Evolutionary conservation across 306 rosid species (phyloP), one percentile per base, ranked within the genome.

Genomic region (Begonia masoniana): DNA sequence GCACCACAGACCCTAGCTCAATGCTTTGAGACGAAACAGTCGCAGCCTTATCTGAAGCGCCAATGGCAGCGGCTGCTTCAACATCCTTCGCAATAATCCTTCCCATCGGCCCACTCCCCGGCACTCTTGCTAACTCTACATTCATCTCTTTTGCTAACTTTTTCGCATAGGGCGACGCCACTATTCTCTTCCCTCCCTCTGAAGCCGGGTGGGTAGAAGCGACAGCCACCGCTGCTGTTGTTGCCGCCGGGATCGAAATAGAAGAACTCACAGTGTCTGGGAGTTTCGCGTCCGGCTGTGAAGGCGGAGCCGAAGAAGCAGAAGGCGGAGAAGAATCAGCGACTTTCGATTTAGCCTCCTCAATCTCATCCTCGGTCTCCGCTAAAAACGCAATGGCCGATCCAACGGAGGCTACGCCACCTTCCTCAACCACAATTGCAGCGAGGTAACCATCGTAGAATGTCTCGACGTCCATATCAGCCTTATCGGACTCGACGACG

Each of bases 391-490:
- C 99, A 49, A 92, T 92, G 17, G 99, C 77, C 12, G 96, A 82
- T 15, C 99, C 99, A 2, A 92, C 99, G 8, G 84, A 43, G 1
- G 99, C 99, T 12, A 79, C 76, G 19, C 71, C 84, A 15, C 96
- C 99, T 54, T 92, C 99, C 4, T 86, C 93, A 16, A 92, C 99
- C 72, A 92, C 78, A 68, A 92, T 92, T 1, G 99, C 94, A 10
- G 96, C 99, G 56, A 92, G 72, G 47, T 75, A 83, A 0, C 99
- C 99, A 41, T 92, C 99, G 70, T 92, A 86, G 78, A 91, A 91
- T 7, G 96, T 91, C 68, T 91, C 99, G 13, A 91, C 99, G 42
- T 91, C 99, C 99, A 91, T 92, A 63, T 92, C 99, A 26, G 99
- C 96, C 72, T 92, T 92, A 17, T 92, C 99, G 52, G 99, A 92